These are phyloP conservation scores for Cladosporium sp. DNA, from an alignment of 2,329 filamentous ascomycete species.

Conservation along the genomic window DNA sequence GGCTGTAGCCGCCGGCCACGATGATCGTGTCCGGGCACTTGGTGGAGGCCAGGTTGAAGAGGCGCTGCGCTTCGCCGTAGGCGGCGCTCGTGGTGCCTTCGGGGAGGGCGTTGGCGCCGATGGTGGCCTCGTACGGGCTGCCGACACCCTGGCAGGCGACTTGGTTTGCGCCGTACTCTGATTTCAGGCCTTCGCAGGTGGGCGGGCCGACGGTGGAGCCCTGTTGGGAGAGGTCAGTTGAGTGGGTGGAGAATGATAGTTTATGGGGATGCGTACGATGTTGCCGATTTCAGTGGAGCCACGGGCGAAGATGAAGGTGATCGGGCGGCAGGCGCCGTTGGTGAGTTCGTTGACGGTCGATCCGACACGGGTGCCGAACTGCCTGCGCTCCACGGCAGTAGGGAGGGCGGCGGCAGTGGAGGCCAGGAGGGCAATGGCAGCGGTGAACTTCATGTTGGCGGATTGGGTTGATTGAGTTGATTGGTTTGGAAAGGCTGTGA, in stretches of 20 bases:
- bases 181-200: conserved; percentile 23
- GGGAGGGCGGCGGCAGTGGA: conserved; percentile 5
- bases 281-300: conserved; percentile 51
- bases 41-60: conserved; percentile 21
- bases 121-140: conserved; percentile 18
- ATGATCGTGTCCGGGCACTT: conserved; percentile 25
- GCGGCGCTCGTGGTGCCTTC: conserved; percentile 19
- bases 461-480: not conserved
- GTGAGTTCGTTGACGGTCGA: conserved; percentile 17
- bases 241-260: too few species aligned
- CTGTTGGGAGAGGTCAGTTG: conserved; percentile 6
- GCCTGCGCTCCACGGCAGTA: conserved; percentile 4
- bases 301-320: conserved; percentile 53
- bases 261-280: conserved; percentile 31
- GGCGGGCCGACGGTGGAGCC: conserved; percentile 21
- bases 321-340: conserved; percentile 35
- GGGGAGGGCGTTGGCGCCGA: conserved; percentile 18
- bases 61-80: conserved; percentile 18
- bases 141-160: conserved; percentile 27
- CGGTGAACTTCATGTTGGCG: conserved; percentile 9
- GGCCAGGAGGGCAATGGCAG: conserved; percentile 6
- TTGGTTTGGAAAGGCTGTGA: not conserved
- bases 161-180: conserved; percentile 14
- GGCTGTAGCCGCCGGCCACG: conserved; percentile 29
- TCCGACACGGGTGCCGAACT: conserved; percentile 4